Evolutionary conservation across 1,284 basidiomycete genomes (phyloP), one percentile per base, ranked within the genome.

Genomic region (Puccinia horiana): DNA sequence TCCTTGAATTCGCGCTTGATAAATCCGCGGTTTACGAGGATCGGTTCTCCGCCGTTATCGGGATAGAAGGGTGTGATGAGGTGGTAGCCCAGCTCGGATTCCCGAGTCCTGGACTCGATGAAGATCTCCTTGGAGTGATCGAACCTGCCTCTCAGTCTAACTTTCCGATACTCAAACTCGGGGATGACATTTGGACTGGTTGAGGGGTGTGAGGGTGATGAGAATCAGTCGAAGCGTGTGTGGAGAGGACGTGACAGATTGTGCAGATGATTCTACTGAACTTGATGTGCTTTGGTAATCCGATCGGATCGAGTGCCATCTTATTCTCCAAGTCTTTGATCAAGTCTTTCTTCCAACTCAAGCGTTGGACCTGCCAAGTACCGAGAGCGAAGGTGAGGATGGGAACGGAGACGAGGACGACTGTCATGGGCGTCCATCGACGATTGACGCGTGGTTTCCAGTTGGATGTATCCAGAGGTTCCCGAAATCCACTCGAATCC

Each of bases 311-410:
- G 42, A 92, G 90, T 83, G 92, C 90, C 40, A 98, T 88, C 88
- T 98, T 98, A 87, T 94, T 92, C 86, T 98, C 93, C 63, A 99
- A 89, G 86, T 98, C 94, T 84, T 98, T 94, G 84, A 99, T 98
- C 83, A 99, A 89, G 76, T 91, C 90, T 44, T 98, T 89, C 88
- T 99, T 99, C 97, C 97, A 99, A 86, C 94, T 91, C 63, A 99
- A 90, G 58, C 97, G 90, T 85, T 94, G 90, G 44, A 91, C 85
- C 86, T 99, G 96, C 97, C 96, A 99, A 49, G 92, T 92, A 29
- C 96, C 96, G 82, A 99, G 89, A n/a, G 90, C 92, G 84, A 96
- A 94, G 0, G 95, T 95, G 85, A 97, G 91, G 83, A 98, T 88
- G 0, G 96, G 96, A 83, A 98, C 93, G 84, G 93, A 90, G 35